Base-by-base conservation (phyloP, 352 stramenopile genomes). In the Pythium volutum region DNA sequence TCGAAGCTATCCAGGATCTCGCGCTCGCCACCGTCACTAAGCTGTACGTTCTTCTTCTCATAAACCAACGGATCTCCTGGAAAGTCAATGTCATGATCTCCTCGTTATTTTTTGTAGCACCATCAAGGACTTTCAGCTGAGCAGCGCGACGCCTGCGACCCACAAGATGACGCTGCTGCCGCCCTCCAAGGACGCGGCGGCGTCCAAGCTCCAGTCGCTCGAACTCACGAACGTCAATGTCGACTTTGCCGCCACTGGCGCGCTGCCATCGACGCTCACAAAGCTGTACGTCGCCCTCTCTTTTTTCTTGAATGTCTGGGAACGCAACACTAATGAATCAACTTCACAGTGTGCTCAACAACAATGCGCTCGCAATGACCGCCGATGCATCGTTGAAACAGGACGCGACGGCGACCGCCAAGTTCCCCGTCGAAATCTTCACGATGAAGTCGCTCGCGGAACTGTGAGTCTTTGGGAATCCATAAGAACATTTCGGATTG, bases 51-150 rank as follows among this genome's bases (percentile, higher is more conserved):
- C 4, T 7, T 4, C 43, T 8, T 27, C 41, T 38, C 12, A n/a
- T n/a, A n/a, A 34, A 34, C 10, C 29, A 34, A 11, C 29, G 29
- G 29, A 34, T 34, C 29, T 42, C 11, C 8, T 42, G 16, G 11
- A 12, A 42, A 42, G 36, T 49, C 12, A 31, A 31, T 29, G 12
- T n/a, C 36, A n/a, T 29, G 22, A 25, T 45, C 26, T 25, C 22
- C 34, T 27, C 23, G 14, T 29, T 16, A 23, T 52, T 8, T 51
- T 15, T 34, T 34, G 29, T 26, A 67, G 59, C 1, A 50, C 43
- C 1, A 57, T 67, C 52, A 67, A 67, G 52, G 59, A 67, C 27
- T 67, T 61, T 46, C 26, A 61, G 31, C 36, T 67, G 6, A 55
- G 59, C 42, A 14, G 18, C 3, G 8, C 25, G 12, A 15, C 41